A percentile compares a stretch with the other conserved stretches of the same genome.
phyloP scores from a whole-genome alignment of 805 yeast species.

The Starmerella gropengiesseri region DNA sequence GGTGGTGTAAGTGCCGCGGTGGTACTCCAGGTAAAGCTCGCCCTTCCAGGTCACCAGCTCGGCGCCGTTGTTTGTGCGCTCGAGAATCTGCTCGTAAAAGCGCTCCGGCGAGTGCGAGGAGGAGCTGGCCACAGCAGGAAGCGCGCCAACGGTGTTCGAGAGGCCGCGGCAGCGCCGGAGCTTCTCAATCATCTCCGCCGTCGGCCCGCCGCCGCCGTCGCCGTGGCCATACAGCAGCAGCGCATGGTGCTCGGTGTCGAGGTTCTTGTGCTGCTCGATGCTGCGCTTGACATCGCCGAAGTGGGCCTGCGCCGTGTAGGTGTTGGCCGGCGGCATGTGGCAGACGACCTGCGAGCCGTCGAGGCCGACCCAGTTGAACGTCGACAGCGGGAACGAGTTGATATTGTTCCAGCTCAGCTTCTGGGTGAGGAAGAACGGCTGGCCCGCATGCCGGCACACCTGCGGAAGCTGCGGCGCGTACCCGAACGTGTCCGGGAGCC shows the following conservation, averaged over 20 bases:
- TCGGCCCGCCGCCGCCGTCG: slow-evolving; percentile 99
- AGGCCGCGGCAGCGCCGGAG: slow-evolving; percentile 84
- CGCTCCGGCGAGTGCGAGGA: slow-evolving; percentile 51
- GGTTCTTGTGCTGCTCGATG: slow-evolving; percentile 67
- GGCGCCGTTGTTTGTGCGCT: slow-evolving; percentile 52
- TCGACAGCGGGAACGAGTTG: slow-evolving; percentile 75
- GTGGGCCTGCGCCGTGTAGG: slow-evolving; percentile 87
- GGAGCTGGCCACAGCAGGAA: slow-evolving; percentile 77
- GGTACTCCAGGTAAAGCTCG: slow-evolving; percentile 87
- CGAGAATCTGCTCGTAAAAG: slow-evolving; percentile 57
- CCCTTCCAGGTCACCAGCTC: slow-evolving; percentile 82
- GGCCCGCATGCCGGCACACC: slow-evolving; percentile 75
- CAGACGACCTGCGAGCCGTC: slow-evolving; percentile 89
- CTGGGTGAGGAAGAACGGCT: slow-evolving; percentile 78
- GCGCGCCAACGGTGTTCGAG: slow-evolving; percentile 52
- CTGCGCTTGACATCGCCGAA: slow-evolving; percentile 87
- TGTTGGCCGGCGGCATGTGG: slow-evolving; percentile 97
- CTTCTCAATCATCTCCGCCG: slow-evolving; percentile 85
- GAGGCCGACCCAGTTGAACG: slow-evolving; percentile 91
- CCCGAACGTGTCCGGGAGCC: slow-evolving; percentile 98
- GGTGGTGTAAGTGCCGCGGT: slow-evolving; percentile 92
- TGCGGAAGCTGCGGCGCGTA: slow-evolving; percentile 94
- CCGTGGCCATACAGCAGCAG: slow-evolving; percentile 83
- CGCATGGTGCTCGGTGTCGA: slow-evolving; percentile 70
- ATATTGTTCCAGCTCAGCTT: slow-evolving; percentile 95